Conservation (phyloP, 345 rosid genomes). For the Noccaea bulbosa region DNA sequence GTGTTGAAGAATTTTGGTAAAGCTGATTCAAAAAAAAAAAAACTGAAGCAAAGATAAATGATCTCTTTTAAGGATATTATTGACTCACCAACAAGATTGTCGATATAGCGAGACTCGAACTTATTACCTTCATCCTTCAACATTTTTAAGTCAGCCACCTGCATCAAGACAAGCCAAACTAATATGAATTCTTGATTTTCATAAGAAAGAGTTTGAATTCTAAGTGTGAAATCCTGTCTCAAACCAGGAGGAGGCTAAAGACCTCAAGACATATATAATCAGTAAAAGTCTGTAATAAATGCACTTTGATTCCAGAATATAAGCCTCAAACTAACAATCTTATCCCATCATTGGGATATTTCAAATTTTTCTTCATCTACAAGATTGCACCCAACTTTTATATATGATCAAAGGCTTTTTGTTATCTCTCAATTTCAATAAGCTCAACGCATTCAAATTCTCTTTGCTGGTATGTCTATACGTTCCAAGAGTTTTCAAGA, state of each 20-base stretch:
- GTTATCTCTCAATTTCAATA: not conserved
- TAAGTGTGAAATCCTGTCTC: not conserved
- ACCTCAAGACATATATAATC: not conserved
- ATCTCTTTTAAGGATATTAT: conserved; percentile 5
- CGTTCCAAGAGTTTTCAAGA: not conserved
- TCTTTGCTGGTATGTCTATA: not conserved
- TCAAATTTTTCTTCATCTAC: not conserved
- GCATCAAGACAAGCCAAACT: conserved; percentile 34
- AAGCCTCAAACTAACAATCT: not conserved
- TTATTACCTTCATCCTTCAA: conserved; percentile 85
- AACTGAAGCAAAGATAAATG: conserved; percentile 8
- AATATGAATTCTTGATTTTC: conserved; percentile 1
- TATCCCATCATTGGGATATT: not conserved
- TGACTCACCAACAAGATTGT: conserved; percentile 89
- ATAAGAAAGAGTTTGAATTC: not conserved
- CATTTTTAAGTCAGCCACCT: conserved; percentile 85
- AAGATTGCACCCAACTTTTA: not conserved
- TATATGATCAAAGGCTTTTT: not conserved
- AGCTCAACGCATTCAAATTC: not conserved
- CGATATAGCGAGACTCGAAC: conserved; percentile 85
- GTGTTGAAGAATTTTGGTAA: conserved; percentile 27
- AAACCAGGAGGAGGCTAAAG: not conserved
- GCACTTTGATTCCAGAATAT: conserved; percentile 3
- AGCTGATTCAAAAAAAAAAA: conserved; percentile 6
- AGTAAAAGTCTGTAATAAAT: not conserved